Evolutionary conservation across 2,329 filamentous ascomycete genomes (phyloP), one percentile per base, ranked within the genome.

Genomic region (Monosporascus cannonballus): DNA sequence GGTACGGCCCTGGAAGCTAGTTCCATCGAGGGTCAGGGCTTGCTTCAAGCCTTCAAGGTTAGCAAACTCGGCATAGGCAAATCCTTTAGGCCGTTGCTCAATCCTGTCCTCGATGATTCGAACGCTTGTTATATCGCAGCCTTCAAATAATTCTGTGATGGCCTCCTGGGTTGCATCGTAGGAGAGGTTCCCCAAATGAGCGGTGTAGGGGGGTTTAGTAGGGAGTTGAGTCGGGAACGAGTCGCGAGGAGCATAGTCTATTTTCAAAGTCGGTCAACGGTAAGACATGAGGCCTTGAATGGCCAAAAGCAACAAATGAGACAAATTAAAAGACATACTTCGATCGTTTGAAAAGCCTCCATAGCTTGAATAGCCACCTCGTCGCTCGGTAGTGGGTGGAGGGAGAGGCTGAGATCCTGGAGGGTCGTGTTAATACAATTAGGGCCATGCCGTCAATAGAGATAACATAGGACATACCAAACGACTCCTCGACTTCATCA

Each of bases 21-120:
- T 79, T 64, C 90, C 89, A 65, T 92, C 92, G 58, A 94, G 81
- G 54, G 85, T 83, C 59, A 99, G 81, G 52, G 94, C 94, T 73
- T 91, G 87, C 78, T 96, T 95, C 66, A 99, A 77, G 54, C 93
- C 93, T 48, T 97, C 93, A 45, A 94, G 76, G 49, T 84, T 86
- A 60, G 80, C 84, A 66, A 99, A 99, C 72, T 99, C 94, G 60
- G 96, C 93, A 70, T 99, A 99, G 56, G 93, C 94, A 66, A 99
- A 99, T 48, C 94, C 94, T 78, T 99, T 99, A 60, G 94, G 94
- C 67, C 92, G 91, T 72, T 87, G 85, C 68, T 94, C 88, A 70
- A 96, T 80, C 68, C 93, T 94, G 73, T 99, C 95, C 76, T 96
- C 93, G 59, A 99, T 96, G 64, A 99, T 91, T 65, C 94, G 89